A percentile compares a stretch with the other conserved stretches of the same genome.
Conservation (phyloP, 78 protist genomes). For the Dictyostelium intermedium region DNA sequence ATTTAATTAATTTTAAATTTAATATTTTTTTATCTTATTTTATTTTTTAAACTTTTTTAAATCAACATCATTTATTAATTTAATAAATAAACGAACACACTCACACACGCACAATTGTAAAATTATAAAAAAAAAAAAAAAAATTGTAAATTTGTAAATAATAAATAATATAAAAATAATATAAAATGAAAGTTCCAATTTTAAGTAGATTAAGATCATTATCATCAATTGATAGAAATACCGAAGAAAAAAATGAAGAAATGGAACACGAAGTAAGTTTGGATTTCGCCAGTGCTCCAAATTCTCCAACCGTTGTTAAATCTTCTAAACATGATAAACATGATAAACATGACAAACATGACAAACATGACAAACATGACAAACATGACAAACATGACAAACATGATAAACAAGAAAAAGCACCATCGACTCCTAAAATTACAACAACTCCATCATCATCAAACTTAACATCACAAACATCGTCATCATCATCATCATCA, state of each 20-base stretch:
- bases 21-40: background rate
- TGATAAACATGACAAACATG: background rate
- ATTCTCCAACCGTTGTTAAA: background rate
- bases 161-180: background rate
- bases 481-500: background rate
- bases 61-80: background rate
- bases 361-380: background rate
- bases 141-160: background rate
- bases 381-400: background rate
- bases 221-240: constrained; percentile 10
- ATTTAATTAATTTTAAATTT: background rate
- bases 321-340: background rate
- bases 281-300: background rate
- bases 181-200: constrained; percentile 43
- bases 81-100: too few species aligned
- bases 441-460: background rate
- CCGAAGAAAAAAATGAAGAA: background rate
- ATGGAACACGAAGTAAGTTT: background rate
- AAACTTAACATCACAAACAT: background rate
- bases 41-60: background rate
- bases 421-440: constrained; percentile 3
- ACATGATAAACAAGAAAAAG: background rate
- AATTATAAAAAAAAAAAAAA: background rate
- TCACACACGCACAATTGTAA: background rate
- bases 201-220: constrained; percentile 53